A percentile compares a stretch with the other conserved stretches of the same genome.
phyloP scores from a whole-genome alignment of 225 moss, liverwort and hornwort species.

The Pseudisothecium myosuroides region DNA sequence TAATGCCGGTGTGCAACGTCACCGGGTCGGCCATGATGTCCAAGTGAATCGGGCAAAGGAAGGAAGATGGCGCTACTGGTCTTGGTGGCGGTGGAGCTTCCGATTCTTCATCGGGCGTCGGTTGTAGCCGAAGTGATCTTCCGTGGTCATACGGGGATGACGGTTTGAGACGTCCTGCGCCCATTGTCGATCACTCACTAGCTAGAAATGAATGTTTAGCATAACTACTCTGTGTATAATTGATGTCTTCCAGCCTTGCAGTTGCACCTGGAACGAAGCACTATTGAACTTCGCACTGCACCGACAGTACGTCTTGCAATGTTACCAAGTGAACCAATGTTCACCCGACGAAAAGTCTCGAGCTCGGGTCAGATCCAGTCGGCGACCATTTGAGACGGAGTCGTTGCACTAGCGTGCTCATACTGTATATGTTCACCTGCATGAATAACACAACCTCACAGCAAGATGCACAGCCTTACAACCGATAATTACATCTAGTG shows the following conservation, averaged over 20 bases:
- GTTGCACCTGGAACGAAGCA: not conserved
- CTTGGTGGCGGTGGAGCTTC: not conserved
- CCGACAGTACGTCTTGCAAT: not conserved
- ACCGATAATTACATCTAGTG: not conserved
- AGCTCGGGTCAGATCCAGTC: not conserved
- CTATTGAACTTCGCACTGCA: not conserved
- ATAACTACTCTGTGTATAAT: not conserved
- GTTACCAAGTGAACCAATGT: not conserved
- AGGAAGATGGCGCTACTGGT: conserved; percentile 28
- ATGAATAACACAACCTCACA: not conserved
- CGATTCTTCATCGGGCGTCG: not conserved
- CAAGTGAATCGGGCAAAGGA: conserved; percentile 59
- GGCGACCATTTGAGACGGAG: not conserved
- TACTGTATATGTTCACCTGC: not conserved
- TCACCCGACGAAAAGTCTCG: not conserved
- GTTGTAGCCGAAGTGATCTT: not conserved
- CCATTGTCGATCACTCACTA: not conserved
- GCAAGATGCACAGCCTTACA: not conserved
- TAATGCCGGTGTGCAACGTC: conserved; percentile 64
- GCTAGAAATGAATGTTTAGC: no score
- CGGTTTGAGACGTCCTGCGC: not conserved
- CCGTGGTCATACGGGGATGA: not conserved
- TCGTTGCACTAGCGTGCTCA: not conserved
- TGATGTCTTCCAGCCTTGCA: not conserved
- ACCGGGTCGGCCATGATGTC: conserved; percentile 81